These are phyloP conservation scores for Aulographum hederae DNA, from an alignment of 2,329 filamentous ascomycete species.

Conservation along the genomic window DNA sequence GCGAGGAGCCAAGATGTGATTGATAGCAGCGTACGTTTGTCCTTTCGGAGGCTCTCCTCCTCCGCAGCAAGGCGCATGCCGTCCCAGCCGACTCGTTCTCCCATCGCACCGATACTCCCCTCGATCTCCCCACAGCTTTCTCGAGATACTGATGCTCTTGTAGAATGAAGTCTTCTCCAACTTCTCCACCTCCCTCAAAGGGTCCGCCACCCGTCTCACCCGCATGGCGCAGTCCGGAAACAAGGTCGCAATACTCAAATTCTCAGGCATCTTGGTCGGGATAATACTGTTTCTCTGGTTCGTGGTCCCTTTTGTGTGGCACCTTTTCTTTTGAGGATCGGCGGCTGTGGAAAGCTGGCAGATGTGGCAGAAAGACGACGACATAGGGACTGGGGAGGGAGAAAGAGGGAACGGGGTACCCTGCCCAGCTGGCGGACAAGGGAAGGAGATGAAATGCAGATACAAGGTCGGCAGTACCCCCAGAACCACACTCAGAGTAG, in stretches of 20 bases:
- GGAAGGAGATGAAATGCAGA: too few species aligned
- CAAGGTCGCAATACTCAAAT: slow-evolving; percentile 76
- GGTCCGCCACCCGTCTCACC: slow-evolving; percentile 63
- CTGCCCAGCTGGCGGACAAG: too few species aligned
- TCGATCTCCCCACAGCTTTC: not conserved
- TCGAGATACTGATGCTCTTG: too few species aligned
- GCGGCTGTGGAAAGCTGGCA: too few species aligned
- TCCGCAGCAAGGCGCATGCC: not conserved
- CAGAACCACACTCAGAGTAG: too few species aligned
- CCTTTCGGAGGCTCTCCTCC: slow-evolving; percentile 1
- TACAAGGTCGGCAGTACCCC: too few species aligned
- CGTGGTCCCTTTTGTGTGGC: too few species aligned
- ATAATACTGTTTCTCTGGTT: slow-evolving; percentile 59
- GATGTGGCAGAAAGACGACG: too few species aligned
- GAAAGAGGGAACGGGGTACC: too few species aligned
- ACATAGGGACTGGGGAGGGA: too few species aligned
- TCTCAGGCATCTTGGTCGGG: slow-evolving; percentile 66
- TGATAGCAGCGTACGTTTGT: slow-evolving; percentile 55
- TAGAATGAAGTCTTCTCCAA: slow-evolving; percentile 81
- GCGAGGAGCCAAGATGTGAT: slow-evolving; percentile 76
- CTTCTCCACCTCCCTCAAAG: slow-evolving; percentile 67
- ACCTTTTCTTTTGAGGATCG: too few species aligned
- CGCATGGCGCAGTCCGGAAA: slow-evolving; percentile 87
- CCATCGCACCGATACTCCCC: not conserved
- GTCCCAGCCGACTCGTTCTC: not conserved